Conservation (phyloP, 352 stramenopile species). For the Phytophthora multivora region DNA sequence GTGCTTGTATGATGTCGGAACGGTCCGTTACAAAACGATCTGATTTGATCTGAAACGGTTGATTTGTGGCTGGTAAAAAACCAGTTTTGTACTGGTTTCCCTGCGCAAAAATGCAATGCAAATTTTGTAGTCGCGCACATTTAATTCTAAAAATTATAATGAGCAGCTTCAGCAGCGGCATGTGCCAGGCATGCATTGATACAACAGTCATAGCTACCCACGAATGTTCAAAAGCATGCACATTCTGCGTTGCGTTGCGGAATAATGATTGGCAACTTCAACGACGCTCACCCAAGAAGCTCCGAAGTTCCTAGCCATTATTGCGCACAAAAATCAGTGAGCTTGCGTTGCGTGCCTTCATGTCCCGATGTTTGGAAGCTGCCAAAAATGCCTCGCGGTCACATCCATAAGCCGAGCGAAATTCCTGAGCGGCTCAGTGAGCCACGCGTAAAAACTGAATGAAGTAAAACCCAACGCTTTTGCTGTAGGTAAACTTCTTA, state of each 20-base stretch:
- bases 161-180: too few relatives aligned
- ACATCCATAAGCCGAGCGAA: not conserved
- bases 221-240: not conserved
- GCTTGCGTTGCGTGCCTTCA: conserved; percentile 1
- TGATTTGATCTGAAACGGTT: conserved; percentile 6
- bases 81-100: not conserved
- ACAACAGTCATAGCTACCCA: too few relatives aligned
- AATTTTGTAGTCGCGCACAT: too few relatives aligned
- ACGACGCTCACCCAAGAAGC: not conserved
- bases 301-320: too few relatives aligned
- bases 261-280: not conserved
- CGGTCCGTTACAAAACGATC: not conserved
- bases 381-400: not conserved
- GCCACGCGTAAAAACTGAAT: too few relatives aligned
- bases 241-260: not conserved
- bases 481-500: too few relatives aligned
- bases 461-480: too few relatives aligned
- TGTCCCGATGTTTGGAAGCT: not conserved
- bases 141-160: too few relatives aligned
- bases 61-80: not conserved
- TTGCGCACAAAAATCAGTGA: not conserved
- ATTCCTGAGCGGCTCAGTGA: too few relatives aligned
- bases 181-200: too few relatives aligned
- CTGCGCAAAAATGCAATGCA: too few relatives aligned
- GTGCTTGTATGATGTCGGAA: not conserved